Evolutionary conservation across 805 yeast genomes (phyloP).

Genomic region (Candida piceae): DNA sequence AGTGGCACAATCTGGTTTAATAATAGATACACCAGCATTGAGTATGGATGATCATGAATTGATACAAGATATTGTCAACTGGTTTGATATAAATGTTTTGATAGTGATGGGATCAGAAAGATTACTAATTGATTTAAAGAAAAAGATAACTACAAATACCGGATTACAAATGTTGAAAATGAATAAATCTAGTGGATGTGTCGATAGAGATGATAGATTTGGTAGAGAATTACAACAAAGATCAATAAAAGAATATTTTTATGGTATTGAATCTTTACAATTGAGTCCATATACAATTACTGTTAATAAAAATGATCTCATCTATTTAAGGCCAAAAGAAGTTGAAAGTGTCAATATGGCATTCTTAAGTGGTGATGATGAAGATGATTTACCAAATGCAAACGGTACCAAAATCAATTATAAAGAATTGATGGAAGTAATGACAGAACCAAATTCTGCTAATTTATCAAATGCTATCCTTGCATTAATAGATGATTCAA

Average conservation of each 20-base stretch:
- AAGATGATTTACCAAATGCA: constrained; percentile 12
- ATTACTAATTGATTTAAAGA: constrained; percentile 55
- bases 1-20: constrained; percentile 47
- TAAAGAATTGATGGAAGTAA: constrained; percentile 20
- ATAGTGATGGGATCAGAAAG: constrained; percentile 77
- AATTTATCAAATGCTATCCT: constrained; percentile 72
- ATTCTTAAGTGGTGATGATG: constrained; percentile 26
- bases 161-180: constrained; percentile 52
- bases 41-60: constrained; percentile 43
- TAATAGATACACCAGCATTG: constrained; percentile 73
- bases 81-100: constrained; percentile 52
- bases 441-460: constrained; percentile 41
- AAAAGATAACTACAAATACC: constrained; percentile 37
- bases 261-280: constrained; percentile 63
- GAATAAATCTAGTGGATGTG: constrained; percentile 70
- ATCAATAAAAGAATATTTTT: constrained; percentile 81
- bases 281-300: constrained; percentile 86
- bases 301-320: constrained; percentile 55
- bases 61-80: constrained; percentile 53
- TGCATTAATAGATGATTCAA: constrained; percentile 25
- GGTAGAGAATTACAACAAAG: constrained; percentile 69
- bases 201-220: constrained; percentile 65
- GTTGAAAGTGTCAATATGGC: constrained; percentile 17
- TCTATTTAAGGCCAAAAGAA: constrained; percentile 54
- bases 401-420: constrained; percentile 8